A percentile compares a stretch with the other conserved stretches of the same genome.
Conservation (phyloP, 2,329 filamentous ascomycete genomes). For the Huntiella moniliformis region DNA sequence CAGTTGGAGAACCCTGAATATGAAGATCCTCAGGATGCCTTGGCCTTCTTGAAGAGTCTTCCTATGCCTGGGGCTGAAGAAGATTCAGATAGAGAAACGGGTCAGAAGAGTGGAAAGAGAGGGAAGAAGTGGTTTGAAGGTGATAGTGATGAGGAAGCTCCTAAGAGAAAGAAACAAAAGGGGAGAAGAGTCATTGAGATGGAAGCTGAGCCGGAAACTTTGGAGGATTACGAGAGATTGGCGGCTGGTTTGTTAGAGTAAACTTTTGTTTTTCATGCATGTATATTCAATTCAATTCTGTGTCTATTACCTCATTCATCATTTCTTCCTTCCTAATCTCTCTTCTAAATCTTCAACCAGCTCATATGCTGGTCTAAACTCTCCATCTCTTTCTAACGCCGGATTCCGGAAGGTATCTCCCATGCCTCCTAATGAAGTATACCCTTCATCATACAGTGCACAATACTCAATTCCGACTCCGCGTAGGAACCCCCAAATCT, state of each 20-base stretch:
- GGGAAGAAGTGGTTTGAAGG: conserved; percentile 65
- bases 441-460: conserved; percentile 66
- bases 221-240: conserved; percentile 62
- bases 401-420: conserved; percentile 85
- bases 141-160: conserved; percentile 21
- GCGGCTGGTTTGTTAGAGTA: conserved; percentile 51
- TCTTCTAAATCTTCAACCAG: conserved; percentile 59
- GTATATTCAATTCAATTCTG: neutral
- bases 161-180: conserved; percentile 18
- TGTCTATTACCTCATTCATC: neutral
- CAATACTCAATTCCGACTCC: conserved; percentile 71
- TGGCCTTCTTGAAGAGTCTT: conserved; percentile 39
- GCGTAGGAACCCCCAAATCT: conserved; percentile 82
- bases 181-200: conserved; percentile 40
- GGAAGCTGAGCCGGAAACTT: conserved; percentile 52
- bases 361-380: conserved; percentile 57
- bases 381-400: conserved; percentile 28
- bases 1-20: conserved; percentile 21
- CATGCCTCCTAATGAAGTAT: conserved; percentile 80
- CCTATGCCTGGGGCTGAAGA: conserved; percentile 26
- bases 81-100: conserved; percentile 15
- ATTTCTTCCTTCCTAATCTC: conserved; percentile 47
- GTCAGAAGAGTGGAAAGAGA: conserved; percentile 32
- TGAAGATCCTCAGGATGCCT: conserved; percentile 31
- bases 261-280: neutral